A percentile compares a stretch with the other conserved stretches of the same genome.
phyloP scores from a whole-genome alignment of 176 grass and related monocot species.

The Bromus sterilis region DNA sequence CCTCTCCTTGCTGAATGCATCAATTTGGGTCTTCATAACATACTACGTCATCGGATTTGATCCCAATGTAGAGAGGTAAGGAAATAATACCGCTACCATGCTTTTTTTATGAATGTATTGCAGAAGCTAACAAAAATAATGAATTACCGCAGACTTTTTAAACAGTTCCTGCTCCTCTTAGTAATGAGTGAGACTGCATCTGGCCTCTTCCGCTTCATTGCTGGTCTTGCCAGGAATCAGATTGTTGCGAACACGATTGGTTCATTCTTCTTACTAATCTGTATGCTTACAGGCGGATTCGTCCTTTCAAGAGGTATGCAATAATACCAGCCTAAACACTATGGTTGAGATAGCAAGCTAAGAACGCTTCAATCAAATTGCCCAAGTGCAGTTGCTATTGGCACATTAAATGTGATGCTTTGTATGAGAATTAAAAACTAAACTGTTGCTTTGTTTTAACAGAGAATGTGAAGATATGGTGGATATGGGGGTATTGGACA shows the following conservation, averaged over 20 bases:
- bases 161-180: conserved; percentile 62
- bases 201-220: conserved; percentile 67
- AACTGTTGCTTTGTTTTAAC: background rate
- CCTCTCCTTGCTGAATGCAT: conserved; percentile 60
- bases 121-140: background rate
- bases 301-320: conserved; percentile 54
- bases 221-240: conserved; percentile 58
- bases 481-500: conserved; percentile 89
- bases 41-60: conserved; percentile 84
- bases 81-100: background rate
- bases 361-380: background rate
- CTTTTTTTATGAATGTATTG: background rate
- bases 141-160: conserved; percentile 58
- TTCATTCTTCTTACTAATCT: conserved; percentile 44
- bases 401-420: background rate
- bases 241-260: conserved; percentile 66
- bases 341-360: background rate
- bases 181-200: conserved; percentile 62
- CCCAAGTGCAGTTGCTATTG: background rate
- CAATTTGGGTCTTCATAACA: conserved; percentile 48
- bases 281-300: conserved; percentile 57
- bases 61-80: conserved; percentile 54
- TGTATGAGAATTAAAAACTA: background rate
- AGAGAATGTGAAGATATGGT: conserved; percentile 78
- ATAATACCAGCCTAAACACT: background rate